Evolutionary conservation across 78 protist genomes (phyloP).

Genomic region (Dictyostelium citrinum): DNA sequence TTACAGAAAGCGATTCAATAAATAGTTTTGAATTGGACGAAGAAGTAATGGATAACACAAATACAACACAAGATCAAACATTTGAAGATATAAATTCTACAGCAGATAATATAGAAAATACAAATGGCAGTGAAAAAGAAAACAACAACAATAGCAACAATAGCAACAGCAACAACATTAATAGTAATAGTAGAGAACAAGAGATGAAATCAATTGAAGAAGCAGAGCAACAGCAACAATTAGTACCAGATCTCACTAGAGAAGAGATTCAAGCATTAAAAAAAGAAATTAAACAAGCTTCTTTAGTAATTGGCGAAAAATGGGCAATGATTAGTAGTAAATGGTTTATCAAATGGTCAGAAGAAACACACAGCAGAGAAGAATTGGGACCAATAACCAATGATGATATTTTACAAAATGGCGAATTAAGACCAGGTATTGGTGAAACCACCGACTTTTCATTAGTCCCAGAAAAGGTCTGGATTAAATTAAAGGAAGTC

Average conservation of each 20-base stretch:
- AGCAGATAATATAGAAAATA: background rate
- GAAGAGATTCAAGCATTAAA: background rate
- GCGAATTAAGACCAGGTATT: background rate
- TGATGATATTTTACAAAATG: background rate
- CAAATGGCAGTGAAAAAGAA: background rate
- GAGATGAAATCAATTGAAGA: background rate
- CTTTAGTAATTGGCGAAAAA: background rate
- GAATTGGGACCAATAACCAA: constrained; percentile 49
- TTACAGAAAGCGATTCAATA: background rate
- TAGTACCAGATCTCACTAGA: background rate
- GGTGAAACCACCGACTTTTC: background rate
- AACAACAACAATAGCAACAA: background rate
- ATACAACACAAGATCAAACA: background rate
- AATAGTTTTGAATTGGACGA: constrained; percentile 13
- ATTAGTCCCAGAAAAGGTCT: constrained; percentile 6
- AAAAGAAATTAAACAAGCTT: background rate
- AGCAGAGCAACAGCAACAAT: background rate
- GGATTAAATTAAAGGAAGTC: background rate
- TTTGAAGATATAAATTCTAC: background rate
- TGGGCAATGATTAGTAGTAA: constrained; percentile 2
- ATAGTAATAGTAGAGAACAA: background rate
- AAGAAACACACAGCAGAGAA: background rate
- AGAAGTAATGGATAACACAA: background rate
- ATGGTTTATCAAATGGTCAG: constrained; percentile 24
- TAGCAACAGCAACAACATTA: background rate